Percentiles rank a stretch among this genome's conserved stretches.
phyloP scores from a whole-genome alignment of 345 rosid genomes.

The Melaleuca alternifolia region DNA sequence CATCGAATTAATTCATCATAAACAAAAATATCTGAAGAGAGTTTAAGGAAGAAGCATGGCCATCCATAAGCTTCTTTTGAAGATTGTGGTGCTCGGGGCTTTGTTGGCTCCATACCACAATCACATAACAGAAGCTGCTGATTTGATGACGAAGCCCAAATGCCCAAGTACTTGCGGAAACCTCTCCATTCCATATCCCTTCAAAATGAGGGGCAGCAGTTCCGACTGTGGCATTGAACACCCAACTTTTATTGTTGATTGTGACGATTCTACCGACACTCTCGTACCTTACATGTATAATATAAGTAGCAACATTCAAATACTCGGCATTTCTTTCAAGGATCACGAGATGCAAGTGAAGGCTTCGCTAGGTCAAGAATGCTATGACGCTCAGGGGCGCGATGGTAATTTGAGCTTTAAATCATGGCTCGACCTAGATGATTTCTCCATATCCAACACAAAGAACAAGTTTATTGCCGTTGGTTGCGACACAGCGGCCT shows the following conservation, averaged over 20 bases:
- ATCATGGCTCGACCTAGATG: rapidly evolving
- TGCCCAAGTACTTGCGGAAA: neutral
- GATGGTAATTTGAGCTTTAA: rapidly evolving
- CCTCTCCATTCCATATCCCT: neutral
- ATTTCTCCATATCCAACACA: conserved; percentile 1
- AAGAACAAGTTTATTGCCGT: neutral
- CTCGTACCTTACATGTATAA: neutral
- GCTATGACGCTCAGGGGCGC: rapidly evolving
- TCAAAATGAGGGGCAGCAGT: rapidly evolving
- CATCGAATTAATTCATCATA: neutral
- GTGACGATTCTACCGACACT: rapidly evolving
- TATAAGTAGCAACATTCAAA: rapidly evolving
- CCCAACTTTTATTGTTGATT: neutral
- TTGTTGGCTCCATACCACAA: neutral
- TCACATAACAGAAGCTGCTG: neutral
- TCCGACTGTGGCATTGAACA: rapidly evolving
- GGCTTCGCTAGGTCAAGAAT: neutral
- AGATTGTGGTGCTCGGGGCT: neutral
- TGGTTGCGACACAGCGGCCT: neutral
- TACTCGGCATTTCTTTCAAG: rapidly evolving
- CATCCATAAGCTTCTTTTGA: neutral
- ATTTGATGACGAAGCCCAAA: neutral
- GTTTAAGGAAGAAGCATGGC: neutral
- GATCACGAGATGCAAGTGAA: neutral
- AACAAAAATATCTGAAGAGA: neutral